A percentile compares a stretch with the other conserved stretches of the same genome.
These are phyloP conservation scores for Blastobotrys illinoisensis DNA, from an alignment of 1,139 yeast genomes.

Conservation along the genomic window DNA sequence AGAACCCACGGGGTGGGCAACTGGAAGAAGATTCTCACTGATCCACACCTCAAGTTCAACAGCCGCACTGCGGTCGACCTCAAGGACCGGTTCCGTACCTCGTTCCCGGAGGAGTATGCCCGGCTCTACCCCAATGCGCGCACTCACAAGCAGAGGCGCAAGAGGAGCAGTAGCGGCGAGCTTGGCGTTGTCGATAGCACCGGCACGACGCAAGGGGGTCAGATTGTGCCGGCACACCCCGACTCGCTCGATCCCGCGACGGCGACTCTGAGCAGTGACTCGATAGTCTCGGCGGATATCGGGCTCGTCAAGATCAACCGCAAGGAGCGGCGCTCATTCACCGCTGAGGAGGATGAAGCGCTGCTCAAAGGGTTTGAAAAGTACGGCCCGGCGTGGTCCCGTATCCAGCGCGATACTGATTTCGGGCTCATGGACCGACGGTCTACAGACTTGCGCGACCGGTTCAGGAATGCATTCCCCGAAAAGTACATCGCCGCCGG, in stretches of 20 bases:
- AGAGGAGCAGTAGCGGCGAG: not conserved
- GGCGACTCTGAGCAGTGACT: constrained; percentile 3
- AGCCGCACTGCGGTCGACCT: constrained; percentile 41
- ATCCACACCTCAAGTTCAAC: constrained; percentile 36
- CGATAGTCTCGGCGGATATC: not conserved
- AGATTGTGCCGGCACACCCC: not conserved
- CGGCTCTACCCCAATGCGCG: constrained; percentile 41
- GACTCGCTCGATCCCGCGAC: constrained; percentile 2
- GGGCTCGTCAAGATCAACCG: constrained; percentile 37
- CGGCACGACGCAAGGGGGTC: not conserved
- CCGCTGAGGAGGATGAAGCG: constrained; percentile 70
- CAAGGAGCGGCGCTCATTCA: constrained; percentile 42
- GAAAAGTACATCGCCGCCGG: constrained; percentile 41
- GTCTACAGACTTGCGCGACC: constrained; percentile 40
- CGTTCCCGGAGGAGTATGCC: constrained; percentile 41
- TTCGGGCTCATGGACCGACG: constrained; percentile 37
- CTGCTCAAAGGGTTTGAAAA: constrained; percentile 61
- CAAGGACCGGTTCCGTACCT: constrained; percentile 40
- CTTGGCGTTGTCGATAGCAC: not conserved
- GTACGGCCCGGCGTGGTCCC: constrained; percentile 87
- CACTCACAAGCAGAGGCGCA: constrained; percentile 28
- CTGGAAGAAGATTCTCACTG: constrained; percentile 42
- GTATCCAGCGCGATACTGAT: constrained; percentile 47
- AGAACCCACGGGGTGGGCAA: constrained; percentile 41
- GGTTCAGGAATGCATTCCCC: constrained; percentile 43